These are phyloP conservation scores for Medicago arabica DNA, from an alignment of 306 rosid genomes.

Conservation along the genomic window DNA sequence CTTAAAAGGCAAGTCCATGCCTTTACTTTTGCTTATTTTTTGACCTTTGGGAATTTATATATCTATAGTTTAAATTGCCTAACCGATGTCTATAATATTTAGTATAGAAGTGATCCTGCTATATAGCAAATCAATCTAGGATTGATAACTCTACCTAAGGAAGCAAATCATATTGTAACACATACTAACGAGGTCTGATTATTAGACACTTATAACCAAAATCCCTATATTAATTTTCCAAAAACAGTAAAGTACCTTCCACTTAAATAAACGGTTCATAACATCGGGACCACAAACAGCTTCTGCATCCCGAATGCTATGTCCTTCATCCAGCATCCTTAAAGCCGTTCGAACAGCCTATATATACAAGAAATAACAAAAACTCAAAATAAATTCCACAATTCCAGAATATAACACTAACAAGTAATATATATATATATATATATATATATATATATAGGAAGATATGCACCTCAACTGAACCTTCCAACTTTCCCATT, in stretches of 20 bases:
- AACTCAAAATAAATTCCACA: slow-evolving; percentile 5
- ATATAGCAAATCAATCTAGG: neutral
- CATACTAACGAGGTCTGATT: neutral
- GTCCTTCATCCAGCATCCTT: slow-evolving; percentile 66
- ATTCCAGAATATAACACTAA: neutral
- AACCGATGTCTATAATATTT: neutral
- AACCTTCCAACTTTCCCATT: slow-evolving; percentile 82
- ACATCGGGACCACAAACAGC: slow-evolving; percentile 80
- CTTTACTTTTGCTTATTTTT: slow-evolving; percentile 1
- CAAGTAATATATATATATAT: neutral
- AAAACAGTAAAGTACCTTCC: slow-evolving; percentile 72
- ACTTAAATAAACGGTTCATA: slow-evolving; percentile 68
- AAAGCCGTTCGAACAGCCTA: slow-evolving; percentile 90
- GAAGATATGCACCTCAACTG: slow-evolving; percentile 63
- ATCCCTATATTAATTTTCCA: neutral
- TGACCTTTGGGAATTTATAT: neutral
- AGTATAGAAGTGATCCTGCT: neutral
- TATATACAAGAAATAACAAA: slow-evolving; percentile 33
- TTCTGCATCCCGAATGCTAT: slow-evolving; percentile 67
- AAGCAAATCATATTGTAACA: slow-evolving; percentile 17
- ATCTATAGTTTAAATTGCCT: neutral
- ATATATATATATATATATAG: too few relatives aligned
- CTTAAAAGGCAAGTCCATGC: neutral
- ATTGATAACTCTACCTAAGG: neutral
- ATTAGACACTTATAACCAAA: slow-evolving; percentile 25